These are phyloP conservation scores for Pythium coloratum DNA, from an alignment of 352 stramenopile species.

Conservation along the genomic window DNA sequence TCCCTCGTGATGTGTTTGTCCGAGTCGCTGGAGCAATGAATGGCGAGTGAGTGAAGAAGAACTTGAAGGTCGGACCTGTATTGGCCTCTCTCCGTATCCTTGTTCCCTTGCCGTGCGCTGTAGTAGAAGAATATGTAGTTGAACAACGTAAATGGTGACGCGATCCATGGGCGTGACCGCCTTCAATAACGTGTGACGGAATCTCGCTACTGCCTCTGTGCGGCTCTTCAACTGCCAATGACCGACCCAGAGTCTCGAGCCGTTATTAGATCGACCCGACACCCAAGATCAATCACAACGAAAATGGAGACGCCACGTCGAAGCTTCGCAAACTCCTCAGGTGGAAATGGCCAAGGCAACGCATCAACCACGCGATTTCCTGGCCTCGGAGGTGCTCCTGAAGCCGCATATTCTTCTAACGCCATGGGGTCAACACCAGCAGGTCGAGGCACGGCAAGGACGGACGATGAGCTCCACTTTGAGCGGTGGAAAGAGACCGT, in stretches of 20 bases:
- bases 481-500: slow-evolving; percentile 41
- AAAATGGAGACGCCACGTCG: slow-evolving; percentile 20
- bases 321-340: background rate
- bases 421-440: background rate
- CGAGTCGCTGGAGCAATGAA: slow-evolving; percentile 50
- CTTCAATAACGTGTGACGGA: background rate
- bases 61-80: background rate
- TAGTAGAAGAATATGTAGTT: too few relatives aligned
- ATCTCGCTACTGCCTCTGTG: background rate
- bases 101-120: too few relatives aligned
- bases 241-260: background rate
- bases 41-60: slow-evolving; percentile 33
- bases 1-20: slow-evolving; percentile 61
- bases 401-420: background rate
- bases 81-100: too few relatives aligned
- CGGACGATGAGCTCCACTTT: slow-evolving; percentile 27
- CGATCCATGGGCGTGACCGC: too few relatives aligned
- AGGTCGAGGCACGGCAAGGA: slow-evolving; percentile 1
- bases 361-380: slow-evolving; percentile 15
- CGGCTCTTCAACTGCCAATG: background rate
- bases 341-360: background rate
- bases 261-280: slow-evolving; percentile 12
- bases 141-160: too few relatives aligned
- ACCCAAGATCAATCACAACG: background rate
- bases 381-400: slow-evolving; percentile 16